Conservation (phyloP, 2,329 filamentous ascomycete species). For the Aspergillus spinulosporus region DNA sequence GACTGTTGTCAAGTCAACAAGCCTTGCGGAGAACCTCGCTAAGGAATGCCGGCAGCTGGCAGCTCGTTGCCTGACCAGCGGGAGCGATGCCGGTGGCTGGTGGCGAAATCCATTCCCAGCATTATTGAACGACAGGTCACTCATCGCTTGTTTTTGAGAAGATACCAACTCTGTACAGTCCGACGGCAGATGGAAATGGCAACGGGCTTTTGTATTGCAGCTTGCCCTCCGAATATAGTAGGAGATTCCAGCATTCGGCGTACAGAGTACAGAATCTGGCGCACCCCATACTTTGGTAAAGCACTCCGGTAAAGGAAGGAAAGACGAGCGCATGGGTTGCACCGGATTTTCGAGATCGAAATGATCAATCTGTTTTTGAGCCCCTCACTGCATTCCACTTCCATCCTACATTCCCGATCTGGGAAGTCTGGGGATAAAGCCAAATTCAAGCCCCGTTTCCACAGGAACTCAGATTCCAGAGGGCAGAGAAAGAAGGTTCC, state of each 20-base stretch:
- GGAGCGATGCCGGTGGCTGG: background rate
- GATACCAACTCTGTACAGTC: background rate
- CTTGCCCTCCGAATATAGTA: background rate
- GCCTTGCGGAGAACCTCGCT: background rate
- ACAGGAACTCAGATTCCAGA: background rate
- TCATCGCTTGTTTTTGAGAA: background rate
- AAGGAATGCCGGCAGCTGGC: background rate
- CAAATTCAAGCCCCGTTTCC: background rate
- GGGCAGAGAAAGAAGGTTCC: background rate
- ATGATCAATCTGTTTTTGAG: background rate
- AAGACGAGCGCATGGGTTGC: background rate
- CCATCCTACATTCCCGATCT: background rate
- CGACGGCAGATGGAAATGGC: background rate
- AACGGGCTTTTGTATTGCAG: constrained; percentile 8
- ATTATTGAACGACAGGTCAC: constrained; percentile 1
- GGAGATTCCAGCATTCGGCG: background rate
- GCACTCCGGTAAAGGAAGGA: background rate
- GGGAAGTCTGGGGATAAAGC: background rate
- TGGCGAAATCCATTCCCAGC: constrained; percentile 5
- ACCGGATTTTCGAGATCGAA: background rate
- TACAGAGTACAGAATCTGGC: background rate
- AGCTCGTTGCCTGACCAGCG: background rate
- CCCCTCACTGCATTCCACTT: background rate
- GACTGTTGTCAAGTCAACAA: constrained; percentile 1
- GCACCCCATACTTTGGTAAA: background rate